Conservation (phyloP, 2,329 filamentous ascomycete genomes). For the Biscogniauxia sp. region DNA sequence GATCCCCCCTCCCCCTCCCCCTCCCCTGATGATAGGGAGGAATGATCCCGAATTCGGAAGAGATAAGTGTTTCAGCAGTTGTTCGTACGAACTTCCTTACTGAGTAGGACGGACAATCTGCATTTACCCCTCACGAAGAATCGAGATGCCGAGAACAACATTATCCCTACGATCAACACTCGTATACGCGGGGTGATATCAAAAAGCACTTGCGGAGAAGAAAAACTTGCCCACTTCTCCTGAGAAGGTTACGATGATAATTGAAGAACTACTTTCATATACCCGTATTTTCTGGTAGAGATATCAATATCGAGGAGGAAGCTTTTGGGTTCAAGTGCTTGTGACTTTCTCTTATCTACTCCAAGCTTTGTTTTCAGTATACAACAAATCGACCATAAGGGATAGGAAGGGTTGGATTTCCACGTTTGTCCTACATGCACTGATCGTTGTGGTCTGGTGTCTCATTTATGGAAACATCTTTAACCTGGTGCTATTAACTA, state of each 20-base stretch:
- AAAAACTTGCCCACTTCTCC: not conserved
- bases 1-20: not conserved
- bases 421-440: not conserved
- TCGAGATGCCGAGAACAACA: not conserved
- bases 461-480: not conserved
- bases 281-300: too few relatives aligned
- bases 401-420: too few relatives aligned
- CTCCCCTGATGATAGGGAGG: too few relatives aligned
- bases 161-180: not conserved
- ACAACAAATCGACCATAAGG: too few relatives aligned
- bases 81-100: not conserved
- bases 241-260: too few relatives aligned
- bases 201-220: not conserved
- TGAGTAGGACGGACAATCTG: not conserved
- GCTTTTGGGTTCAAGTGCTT: too few relatives aligned
- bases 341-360: too few relatives aligned
- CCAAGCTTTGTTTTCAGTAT: too few relatives aligned
- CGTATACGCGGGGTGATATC: not conserved
- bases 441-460: not conserved
- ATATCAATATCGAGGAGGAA: too few relatives aligned
- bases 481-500: too few relatives aligned
- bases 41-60: not conserved
- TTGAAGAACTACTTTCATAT: too few relatives aligned
- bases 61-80: not conserved
- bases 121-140: not conserved